These are phyloP conservation scores for Aspergillus wentii DNA, from an alignment of 495 filamentous ascomycete genomes.

Conservation along the genomic window DNA sequence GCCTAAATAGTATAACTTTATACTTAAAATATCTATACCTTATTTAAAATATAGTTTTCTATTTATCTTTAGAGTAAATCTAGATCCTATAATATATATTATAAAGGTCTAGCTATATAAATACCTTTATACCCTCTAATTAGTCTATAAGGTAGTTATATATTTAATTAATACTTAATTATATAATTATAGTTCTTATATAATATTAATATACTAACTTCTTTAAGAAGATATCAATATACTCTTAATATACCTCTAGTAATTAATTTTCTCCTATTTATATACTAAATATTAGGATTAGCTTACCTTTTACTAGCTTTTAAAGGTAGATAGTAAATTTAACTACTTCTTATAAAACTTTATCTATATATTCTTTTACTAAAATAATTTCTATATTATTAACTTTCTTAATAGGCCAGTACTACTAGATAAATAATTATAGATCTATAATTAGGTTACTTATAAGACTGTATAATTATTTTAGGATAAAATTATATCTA, in stretches of 20 bases:
- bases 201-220: background rate
- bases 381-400: background rate
- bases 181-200: conserved; percentile 2
- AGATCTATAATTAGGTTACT: background rate
- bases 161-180: conserved; percentile 1
- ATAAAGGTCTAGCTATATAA: background rate
- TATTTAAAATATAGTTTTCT: background rate
- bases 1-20: conserved; percentile 1
- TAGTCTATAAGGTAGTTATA: conserved; percentile 2
- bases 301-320: background rate
- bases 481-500: background rate
- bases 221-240: background rate
- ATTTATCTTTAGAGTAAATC: background rate
- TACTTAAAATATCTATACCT: conserved; percentile 3
- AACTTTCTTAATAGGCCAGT: background rate
- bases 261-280: background rate
- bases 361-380: background rate
- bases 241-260: background rate
- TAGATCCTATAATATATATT: background rate
- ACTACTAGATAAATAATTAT: background rate
- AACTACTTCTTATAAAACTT: background rate
- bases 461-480: background rate
- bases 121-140: background rate
- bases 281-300: background rate
- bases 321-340: background rate